Conservation (phyloP, 352 stramenopile genomes). For the Aphanomyces euteiches region DNA sequence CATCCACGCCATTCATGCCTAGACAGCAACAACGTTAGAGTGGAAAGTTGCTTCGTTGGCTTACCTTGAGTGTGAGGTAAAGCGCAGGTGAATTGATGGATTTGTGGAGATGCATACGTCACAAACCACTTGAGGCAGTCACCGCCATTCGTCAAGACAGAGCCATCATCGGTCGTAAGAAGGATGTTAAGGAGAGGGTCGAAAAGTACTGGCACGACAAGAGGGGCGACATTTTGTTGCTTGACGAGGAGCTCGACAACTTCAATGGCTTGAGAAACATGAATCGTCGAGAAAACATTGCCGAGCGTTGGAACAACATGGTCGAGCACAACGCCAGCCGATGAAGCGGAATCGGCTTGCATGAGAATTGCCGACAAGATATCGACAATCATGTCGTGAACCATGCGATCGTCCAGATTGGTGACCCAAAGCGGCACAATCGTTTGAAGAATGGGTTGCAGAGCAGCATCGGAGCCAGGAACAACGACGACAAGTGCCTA, state of each 20-base stretch:
- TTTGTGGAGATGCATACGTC: slow-evolving; percentile 65
- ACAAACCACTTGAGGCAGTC: slow-evolving; percentile 84
- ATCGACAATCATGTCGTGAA: slow-evolving; percentile 18
- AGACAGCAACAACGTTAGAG: slow-evolving; percentile 16
- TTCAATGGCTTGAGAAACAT: slow-evolving; percentile 43
- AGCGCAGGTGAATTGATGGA: slow-evolving; percentile 50
- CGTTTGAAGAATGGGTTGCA: not conserved
- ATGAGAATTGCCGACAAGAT: slow-evolving; percentile 9
- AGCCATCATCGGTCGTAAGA: slow-evolving; percentile 61
- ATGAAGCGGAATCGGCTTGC: not conserved
- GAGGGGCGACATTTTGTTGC: slow-evolving; percentile 40
- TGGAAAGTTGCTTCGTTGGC: not conserved
- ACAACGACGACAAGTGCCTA: slow-evolving; percentile 17
- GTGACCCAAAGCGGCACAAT: slow-evolving; percentile 4
- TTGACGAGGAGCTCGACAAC: slow-evolving; percentile 72
- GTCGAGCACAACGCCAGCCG: not conserved
- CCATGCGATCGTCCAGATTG: slow-evolving; percentile 20
- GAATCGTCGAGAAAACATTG: slow-evolving; percentile 1
- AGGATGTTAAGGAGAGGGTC: slow-evolving; percentile 66
- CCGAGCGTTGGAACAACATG: not conserved
- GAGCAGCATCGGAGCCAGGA: not conserved
- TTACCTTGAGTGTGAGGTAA: slow-evolving; percentile 12
- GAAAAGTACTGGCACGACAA: slow-evolving; percentile 69
- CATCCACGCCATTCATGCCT: slow-evolving; percentile 57
- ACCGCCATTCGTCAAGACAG: slow-evolving; percentile 64